Evolutionary conservation across 805 yeast species (phyloP).

Genomic region (Wickerhamomyces rabaulensis): DNA sequence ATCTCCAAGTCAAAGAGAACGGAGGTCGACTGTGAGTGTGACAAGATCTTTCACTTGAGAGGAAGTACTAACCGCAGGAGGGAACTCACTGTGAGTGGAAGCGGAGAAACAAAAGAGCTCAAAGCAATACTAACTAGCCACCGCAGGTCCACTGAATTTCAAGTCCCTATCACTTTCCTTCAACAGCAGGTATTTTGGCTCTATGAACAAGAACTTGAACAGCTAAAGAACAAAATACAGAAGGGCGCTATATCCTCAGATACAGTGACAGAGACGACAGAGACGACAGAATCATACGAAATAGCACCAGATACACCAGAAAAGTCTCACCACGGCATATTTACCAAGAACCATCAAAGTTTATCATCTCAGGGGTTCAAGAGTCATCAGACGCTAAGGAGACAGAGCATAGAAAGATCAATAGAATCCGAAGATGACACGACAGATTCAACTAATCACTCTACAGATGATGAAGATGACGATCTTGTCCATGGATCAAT

Average conservation of each 20-base stretch:
- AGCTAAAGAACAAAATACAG: constrained; percentile 18
- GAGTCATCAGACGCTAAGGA: constrained; percentile 3
- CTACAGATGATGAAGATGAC: background rate
- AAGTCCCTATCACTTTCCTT: constrained; percentile 20
- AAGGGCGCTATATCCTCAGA: constrained; percentile 14
- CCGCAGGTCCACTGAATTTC: constrained; percentile 11
- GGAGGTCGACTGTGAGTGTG: constrained; percentile 19
- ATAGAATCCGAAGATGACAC: background rate
- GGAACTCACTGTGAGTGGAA: constrained; percentile 8
- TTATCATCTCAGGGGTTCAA: background rate
- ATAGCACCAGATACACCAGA: background rate
- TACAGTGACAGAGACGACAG: constrained; percentile 2
- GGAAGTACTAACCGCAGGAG: constrained; percentile 6
- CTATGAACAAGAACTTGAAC: constrained; percentile 24
- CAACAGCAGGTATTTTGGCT: constrained; percentile 26
- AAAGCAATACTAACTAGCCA: background rate
- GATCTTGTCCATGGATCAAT: constrained; percentile 13
- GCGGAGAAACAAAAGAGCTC: too few species aligned
- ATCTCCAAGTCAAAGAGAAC: constrained; percentile 21
- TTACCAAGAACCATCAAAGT: background rate
- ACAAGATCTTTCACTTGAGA: background rate
- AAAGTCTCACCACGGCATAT: background rate
- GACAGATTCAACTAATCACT: background rate
- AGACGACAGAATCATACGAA: background rate
- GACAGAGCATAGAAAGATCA: constrained; percentile 4